These are phyloP conservation scores for Paracorniculantispora psalliotae DNA, from an alignment of 2,329 filamentous ascomycete species.

Conservation along the genomic window DNA sequence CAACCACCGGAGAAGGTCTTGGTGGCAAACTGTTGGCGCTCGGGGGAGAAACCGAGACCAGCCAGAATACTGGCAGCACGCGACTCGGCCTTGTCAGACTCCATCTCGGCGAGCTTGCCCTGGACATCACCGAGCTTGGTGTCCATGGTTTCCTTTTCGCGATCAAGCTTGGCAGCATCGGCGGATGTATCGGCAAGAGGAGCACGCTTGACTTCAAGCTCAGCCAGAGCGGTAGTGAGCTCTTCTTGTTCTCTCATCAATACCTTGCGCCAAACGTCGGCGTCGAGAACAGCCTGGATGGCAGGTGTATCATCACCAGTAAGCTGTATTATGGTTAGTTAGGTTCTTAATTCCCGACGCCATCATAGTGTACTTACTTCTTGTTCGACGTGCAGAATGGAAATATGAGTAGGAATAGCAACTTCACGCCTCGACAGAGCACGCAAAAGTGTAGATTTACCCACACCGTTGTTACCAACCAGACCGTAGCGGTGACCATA, in stretches of 20 bases:
- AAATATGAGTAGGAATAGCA: conserved; percentile 92
- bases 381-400: conserved; percentile 97
- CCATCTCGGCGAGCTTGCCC: conserved; percentile 91
- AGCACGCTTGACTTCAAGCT: conserved; percentile 71
- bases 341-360: background rate
- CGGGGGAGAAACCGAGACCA: conserved; percentile 91
- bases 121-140: conserved; percentile 89
- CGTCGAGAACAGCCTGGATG: conserved; percentile 90
- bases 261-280: conserved; percentile 97
- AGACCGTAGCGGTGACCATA: conserved; percentile 94
- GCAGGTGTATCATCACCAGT: conserved; percentile 93
- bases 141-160: conserved; percentile 84
- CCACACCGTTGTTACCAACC: conserved; percentile 98
- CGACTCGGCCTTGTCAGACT: conserved; percentile 96
- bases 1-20: conserved; percentile 99
- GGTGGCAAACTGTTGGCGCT: conserved; percentile 86
- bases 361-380: conserved; percentile 54
- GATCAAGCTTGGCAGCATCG: conserved; percentile 80
- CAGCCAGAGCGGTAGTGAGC: conserved; percentile 69
- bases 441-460: conserved; percentile 89
- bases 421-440: conserved; percentile 91
- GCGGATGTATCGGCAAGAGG: conserved; percentile 86
- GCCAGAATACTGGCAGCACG: conserved; percentile 93
- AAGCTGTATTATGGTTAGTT: conserved; percentile 51
- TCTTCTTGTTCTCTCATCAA: conserved; percentile 85